phyloP scores from a whole-genome alignment of 2,329 filamentous ascomycete species.

The Paradendryphiella salina region DNA sequence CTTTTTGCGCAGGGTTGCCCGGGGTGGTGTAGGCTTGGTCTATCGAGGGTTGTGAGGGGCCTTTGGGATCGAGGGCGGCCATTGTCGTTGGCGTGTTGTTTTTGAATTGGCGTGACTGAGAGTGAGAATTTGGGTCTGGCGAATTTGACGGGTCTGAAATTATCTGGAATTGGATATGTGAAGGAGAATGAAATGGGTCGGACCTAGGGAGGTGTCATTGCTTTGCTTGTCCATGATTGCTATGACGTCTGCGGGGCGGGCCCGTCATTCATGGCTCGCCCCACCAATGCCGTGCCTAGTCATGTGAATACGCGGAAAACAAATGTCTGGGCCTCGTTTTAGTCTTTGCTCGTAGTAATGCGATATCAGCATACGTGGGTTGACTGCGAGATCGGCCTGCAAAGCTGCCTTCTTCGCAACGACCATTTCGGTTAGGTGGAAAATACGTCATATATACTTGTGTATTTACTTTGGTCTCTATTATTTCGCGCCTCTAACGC shows the following conservation, averaged over 20 bases:
- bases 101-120: neutral
- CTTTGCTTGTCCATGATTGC: conserved; percentile 9
- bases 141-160: neutral
- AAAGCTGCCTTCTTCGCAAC: neutral
- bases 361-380: conserved; percentile 1
- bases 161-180: neutral
- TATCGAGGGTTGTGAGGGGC: conserved; percentile 51
- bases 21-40: conserved; percentile 52
- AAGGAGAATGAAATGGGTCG: conserved; percentile 5
- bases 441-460: neutral
- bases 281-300: conserved; percentile 15
- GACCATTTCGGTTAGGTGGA: neutral
- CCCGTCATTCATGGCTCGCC: conserved; percentile 28
- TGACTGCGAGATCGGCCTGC: neutral
- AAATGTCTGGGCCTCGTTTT: conserved; percentile 12
- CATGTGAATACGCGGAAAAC: conserved; percentile 18
- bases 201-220: conserved; percentile 1
- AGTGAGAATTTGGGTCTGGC: neutral
- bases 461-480: neutral
- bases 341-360: conserved; percentile 13
- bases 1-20: conserved; percentile 52
- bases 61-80: conserved; percentile 48
- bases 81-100: conserved; percentile 28
- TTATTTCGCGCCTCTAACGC: neutral
- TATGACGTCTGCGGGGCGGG: conserved; percentile 40